Conservation (phyloP, 495 filamentous ascomycete genomes). For the Penicillium longicatenatum region DNA sequence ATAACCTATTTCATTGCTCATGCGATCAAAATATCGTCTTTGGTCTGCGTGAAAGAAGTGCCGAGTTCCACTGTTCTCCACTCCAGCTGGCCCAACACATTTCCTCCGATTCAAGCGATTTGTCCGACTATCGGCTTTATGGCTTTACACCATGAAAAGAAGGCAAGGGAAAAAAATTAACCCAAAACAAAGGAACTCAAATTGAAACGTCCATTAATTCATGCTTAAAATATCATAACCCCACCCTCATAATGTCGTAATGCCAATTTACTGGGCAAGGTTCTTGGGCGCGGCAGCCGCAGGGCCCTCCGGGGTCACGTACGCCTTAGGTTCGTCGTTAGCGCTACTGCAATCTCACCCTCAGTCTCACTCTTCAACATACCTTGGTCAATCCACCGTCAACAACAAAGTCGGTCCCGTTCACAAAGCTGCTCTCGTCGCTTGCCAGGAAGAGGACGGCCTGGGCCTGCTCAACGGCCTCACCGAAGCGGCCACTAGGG, state of each 20-base stretch:
- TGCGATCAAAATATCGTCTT: neutral
- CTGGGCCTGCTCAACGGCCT: conserved; percentile 92
- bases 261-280: conserved; percentile 35
- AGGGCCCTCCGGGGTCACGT: conserved; percentile 88
- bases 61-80: neutral
- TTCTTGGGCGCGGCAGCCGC: conserved; percentile 71
- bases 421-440: conserved; percentile 93
- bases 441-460: conserved; percentile 93
- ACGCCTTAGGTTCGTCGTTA: conserved; percentile 56
- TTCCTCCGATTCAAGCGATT: too few species aligned
- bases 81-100: neutral
- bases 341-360: conserved; percentile 8
- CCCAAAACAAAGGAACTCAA: neutral
- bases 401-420: conserved; percentile 91
- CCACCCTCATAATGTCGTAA: neutral
- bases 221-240: neutral
- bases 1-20: neutral
- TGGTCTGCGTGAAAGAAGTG: neutral
- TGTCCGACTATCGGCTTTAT: too few species aligned
- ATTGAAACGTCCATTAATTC: neutral
- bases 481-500: conserved; percentile 91
- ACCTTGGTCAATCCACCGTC: conserved; percentile 93
- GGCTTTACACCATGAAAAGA: neutral
- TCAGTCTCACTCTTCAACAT: conserved; percentile 8
- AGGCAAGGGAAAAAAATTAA: neutral